Base-by-base conservation (phyloP, 371 early-diverging fungal species). In the Furculomyces boomerangus region DNA sequence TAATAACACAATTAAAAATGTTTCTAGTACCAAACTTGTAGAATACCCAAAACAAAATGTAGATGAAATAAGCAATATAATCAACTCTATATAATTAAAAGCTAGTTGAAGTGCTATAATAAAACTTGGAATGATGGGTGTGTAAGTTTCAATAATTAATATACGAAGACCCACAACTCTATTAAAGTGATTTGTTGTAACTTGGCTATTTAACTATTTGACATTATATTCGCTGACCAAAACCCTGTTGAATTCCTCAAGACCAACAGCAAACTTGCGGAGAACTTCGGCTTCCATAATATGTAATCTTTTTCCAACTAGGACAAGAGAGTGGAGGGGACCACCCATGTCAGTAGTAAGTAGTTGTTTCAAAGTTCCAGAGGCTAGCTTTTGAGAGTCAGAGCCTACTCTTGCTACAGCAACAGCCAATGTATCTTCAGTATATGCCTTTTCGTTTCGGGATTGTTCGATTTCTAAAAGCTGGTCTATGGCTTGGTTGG, bases 301-400 rank as follows among this genome's bases (percentile, higher is more conserved):
- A 64, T 98, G 98, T 82, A 97, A 81, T 18, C 35, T 18, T 58
- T 80, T 75, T 16, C 97, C 91, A 47, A 97, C 78, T 30, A 87
- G 58, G 18, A 99, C 90, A 16, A 99, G 72, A 20, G 97, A 95
- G 71, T 99, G 99, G 58, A 99, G 71, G 32, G 99, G 99, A 25
- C 74, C 77, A 5, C 99, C 99, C 73, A 96, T 93, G 59, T 96
- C 97, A 3, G 69, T 79, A 27, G 51, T 68, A 5, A 76, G 65
- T 46, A 99, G 71, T 62, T 95, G 86, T 40, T 74, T 68, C 53
- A 97, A 74, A 2, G 91, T 90, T 28, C 93, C 99, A 29, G 88
- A 83, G n/a, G 71, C 71, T 56, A 88, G 78, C 50, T 87, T 68
- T 61, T 81, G 72, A 70, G 95, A 90, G 24, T 81, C 81, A 0